phyloP scores from a whole-genome alignment of 257 asterid genomes.

The Verbena officinalis region DNA sequence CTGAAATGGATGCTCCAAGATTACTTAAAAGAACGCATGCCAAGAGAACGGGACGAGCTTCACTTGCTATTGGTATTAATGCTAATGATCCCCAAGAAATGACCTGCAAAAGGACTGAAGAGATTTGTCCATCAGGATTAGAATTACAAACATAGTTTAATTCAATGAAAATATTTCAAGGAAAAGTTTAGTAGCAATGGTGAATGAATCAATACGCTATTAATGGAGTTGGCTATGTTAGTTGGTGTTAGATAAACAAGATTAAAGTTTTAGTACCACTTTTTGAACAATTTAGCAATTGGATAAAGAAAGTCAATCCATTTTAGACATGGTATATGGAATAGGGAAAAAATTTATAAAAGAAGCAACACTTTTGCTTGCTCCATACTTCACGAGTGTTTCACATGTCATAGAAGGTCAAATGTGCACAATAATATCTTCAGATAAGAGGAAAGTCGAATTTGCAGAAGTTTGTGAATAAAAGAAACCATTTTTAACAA shows the following conservation, averaged over 20 bases:
- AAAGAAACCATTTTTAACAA: slow-evolving; percentile 20
- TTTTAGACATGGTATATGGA: background rate
- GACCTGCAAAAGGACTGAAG: slow-evolving; percentile 75
- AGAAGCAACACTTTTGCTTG: slow-evolving; percentile 21
- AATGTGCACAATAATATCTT: slow-evolving; percentile 23
- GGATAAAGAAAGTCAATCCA: background rate
- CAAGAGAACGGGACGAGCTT: slow-evolving; percentile 56
- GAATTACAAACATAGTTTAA: no score
- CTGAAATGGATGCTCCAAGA: slow-evolving; percentile 82
- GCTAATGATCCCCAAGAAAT: slow-evolving; percentile 84
- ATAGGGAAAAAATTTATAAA: background rate
- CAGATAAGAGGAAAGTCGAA: slow-evolving; percentile 26
- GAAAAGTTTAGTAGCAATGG: background rate
- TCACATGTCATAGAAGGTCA: slow-evolving; percentile 3
- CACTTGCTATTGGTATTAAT: slow-evolving; percentile 62
- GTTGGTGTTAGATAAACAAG: no score
- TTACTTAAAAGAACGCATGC: slow-evolving; percentile 72
- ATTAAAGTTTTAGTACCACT: background rate
- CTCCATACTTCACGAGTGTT: slow-evolving; percentile 9
- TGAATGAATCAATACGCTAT: background rate
- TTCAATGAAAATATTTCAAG: no score
- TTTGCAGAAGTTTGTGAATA: slow-evolving; percentile 8
- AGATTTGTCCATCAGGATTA: no score
- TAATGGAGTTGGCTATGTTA: no score
- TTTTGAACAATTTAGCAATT: background rate